phyloP scores from a whole-genome alignment of 768 basidiomycete species.

The Floccularia luteovirens region DNA sequence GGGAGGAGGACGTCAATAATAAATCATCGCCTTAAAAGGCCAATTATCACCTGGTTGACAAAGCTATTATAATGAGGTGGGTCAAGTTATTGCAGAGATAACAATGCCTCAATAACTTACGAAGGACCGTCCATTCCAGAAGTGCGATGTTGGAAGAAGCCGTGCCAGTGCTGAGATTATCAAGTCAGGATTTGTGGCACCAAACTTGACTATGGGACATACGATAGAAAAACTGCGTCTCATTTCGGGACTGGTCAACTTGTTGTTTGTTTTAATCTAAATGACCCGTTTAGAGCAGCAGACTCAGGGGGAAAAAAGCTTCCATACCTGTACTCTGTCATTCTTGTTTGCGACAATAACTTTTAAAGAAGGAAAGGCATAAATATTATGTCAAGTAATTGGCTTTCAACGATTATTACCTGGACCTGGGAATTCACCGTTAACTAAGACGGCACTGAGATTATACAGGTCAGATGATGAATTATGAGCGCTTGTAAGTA shows the following conservation, averaged over 20 bases:
- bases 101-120: conserved; percentile 15
- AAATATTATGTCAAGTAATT: not conserved
- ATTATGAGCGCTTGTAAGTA: not conserved
- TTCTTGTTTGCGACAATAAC: conserved; percentile 14
- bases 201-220: conserved; percentile 2
- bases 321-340: conserved; percentile 14
- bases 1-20: not conserved
- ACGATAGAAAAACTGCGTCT: conserved; percentile 22
- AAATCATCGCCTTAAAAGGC: not conserved
- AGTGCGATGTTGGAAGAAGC: conserved; percentile 25
- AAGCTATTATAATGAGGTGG: conserved; percentile 16
- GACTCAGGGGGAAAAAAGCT: not conserved
- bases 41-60: conserved; percentile 27
- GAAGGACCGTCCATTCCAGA: conserved; percentile 27
- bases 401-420: conserved; percentile 1
- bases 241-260: conserved; percentile 17
- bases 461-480: not conserved
- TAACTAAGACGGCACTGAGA: conserved; percentile 17
- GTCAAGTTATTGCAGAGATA: not conserved
- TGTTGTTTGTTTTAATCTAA: conserved; percentile 20
- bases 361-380: not conserved
- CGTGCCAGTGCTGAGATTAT: conserved; percentile 25
- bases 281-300: not conserved
- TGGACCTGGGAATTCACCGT: conserved; percentile 21
- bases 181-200: not conserved